Evolutionary conservation across 1,284 basidiomycete genomes (phyloP).

Genomic region (Dichomitus squalens): DNA sequence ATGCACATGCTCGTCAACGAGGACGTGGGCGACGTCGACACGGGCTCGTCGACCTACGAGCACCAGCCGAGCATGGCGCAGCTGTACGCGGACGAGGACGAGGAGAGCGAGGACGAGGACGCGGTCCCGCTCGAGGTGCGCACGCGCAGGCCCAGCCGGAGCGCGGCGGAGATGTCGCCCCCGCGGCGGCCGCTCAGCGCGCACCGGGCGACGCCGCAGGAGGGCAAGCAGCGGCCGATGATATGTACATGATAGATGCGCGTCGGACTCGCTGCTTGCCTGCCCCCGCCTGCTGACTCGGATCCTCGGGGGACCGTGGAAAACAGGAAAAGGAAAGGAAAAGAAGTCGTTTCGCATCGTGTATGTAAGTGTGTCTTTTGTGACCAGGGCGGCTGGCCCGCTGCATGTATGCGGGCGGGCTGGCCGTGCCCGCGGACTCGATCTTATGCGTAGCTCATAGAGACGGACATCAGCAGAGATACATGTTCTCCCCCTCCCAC

Average conservation of each 20-base stretch:
- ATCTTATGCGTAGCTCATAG: slow-evolving; percentile 21
- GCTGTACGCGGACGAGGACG: slow-evolving; percentile 41
- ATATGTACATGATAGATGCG: slow-evolving; percentile 28
- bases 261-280: too few species aligned
- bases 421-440: slow-evolving; percentile 17
- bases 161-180: slow-evolving; percentile 26
- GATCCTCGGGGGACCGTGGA: too few species aligned
- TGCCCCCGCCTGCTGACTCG: too few species aligned
- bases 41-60: slow-evolving; percentile 13
- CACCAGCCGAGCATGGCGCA: slow-evolving; percentile 35
- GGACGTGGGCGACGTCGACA: slow-evolving; percentile 15
- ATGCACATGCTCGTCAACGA: slow-evolving; percentile 8
- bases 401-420: slow-evolving; percentile 1
- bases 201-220: slow-evolving; percentile 11
- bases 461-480: slow-evolving; percentile 23
- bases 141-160: slow-evolving; percentile 31
- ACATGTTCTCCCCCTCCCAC: slow-evolving; percentile 1
- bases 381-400: neutral
- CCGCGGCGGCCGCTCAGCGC: slow-evolving; percentile 23
- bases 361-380: neutral
- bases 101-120: slow-evolving; percentile 31
- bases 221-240: slow-evolving; percentile 24
- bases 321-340: neutral
- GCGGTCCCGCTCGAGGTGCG: slow-evolving; percentile 33
- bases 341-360: neutral